Evolutionary conservation across 306 rosid genomes (phyloP).

Genomic region (Quercus parvula): DNA sequence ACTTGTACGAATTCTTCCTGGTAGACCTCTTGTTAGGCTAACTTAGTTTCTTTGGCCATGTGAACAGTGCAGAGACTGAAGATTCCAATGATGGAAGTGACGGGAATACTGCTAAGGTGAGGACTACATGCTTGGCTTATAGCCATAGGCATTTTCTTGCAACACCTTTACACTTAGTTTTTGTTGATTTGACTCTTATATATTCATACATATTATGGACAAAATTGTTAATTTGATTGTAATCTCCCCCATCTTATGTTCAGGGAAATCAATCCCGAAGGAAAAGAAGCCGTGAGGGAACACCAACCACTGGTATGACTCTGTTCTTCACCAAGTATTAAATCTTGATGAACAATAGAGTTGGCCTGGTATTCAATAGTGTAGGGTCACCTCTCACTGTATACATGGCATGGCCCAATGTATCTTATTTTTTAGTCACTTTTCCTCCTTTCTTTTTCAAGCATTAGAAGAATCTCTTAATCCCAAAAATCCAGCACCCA

Average conservation of each 20-base stretch:
- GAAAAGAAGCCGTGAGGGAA: constrained; percentile 81
- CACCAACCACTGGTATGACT: constrained; percentile 70
- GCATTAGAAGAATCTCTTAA: not conserved
- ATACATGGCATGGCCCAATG: constrained; percentile 1
- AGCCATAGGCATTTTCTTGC: constrained; percentile 7
- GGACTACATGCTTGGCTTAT: constrained; percentile 22
- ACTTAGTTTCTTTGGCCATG: constrained; percentile 27
- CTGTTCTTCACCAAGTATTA: constrained; percentile 6
- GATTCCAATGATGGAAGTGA: constrained; percentile 89
- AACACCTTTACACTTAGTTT: constrained; percentile 9
- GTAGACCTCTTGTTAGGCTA: constrained; percentile 10
- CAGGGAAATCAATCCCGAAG: constrained; percentile 68
- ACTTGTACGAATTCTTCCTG: not conserved
- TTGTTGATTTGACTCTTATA: constrained; percentile 8
- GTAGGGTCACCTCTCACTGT: constrained; percentile 7
- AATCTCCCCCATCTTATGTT: constrained; percentile 35
- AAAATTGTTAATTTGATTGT: constrained; percentile 18
- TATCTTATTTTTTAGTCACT: not conserved
- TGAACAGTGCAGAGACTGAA: constrained; percentile 64
- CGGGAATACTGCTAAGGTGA: constrained; percentile 72
- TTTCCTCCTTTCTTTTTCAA: not conserved
- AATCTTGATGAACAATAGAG: constrained; percentile 18
- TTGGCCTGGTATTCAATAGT: constrained; percentile 18
- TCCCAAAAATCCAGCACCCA: not conserved
- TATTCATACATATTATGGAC: constrained; percentile 8